Evolutionary conservation across 441 rosid genomes (phyloP), one percentile per base, ranked within the genome.

Genomic region (Isatis lusitanica): DNA sequence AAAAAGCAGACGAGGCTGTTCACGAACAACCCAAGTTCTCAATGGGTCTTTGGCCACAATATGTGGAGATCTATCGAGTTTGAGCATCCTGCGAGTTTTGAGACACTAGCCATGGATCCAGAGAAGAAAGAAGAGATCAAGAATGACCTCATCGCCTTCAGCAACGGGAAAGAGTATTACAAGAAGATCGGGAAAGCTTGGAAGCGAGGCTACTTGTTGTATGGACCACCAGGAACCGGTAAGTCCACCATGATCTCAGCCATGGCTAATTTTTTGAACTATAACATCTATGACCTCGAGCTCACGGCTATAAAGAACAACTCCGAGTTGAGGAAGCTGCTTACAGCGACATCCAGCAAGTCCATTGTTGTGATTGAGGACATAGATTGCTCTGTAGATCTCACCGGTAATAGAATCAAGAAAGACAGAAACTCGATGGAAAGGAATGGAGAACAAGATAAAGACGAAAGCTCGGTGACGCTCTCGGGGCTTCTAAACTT

Each of bases 191-290:
- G 93, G 2, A 88, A 86, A 68, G 85, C 96, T 0, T 87, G 92
- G 92, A 90, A 90, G 76, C 74, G 92, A 75, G 94, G 96, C 60
- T 86, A 87, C 60, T 83, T 90, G 69, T 84, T 90, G 33, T 83
- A 83, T 39, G 92, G 91, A 17, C 92, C 97, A 1, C 91, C 94
- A 0, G 94, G 96, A 24, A 90, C 96, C 0, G 96, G 94, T 21
- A 88, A 91, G 64, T 88, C 94, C 5, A 88, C 92, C 0, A 89
- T 91, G 97, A 82, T 91, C 28, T 91, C 94, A 60, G 94, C 94
- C 17, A 90, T 87, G 92, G 92, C 91, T 6, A 89, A 89, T 78
- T 74, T 80, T 76, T 66, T 89, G 74, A 87, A 85, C 74, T 91
- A 89, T 53, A 87, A 88, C 73, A 90, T 88, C 21, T 87, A 88